Percentiles rank a stretch among this genome's conserved stretches.
These are phyloP conservation scores for Fraxinus nigra DNA, from an alignment of 305 asterid species.

Conservation along the genomic window DNA sequence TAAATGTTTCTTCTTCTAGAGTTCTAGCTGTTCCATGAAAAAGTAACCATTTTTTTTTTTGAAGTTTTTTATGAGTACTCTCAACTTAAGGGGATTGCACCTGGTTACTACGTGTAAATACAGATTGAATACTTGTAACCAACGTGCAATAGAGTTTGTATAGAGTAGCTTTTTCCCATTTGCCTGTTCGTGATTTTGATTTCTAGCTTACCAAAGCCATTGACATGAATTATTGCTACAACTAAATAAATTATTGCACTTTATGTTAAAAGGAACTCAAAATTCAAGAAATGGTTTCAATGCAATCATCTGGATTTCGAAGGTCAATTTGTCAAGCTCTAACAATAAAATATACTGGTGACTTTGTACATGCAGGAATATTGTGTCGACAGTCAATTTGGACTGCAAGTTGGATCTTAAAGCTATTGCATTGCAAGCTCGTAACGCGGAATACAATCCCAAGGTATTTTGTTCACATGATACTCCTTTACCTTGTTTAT, in stretches of 20 bases:
- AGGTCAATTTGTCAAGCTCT: neutral
- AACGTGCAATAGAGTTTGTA: neutral
- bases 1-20: neutral
- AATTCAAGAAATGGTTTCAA: neutral
- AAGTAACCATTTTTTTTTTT: neutral
- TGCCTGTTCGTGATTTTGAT: neutral
- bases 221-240: neutral
- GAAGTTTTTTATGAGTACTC: neutral
- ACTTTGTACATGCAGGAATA: constrained; percentile 47
- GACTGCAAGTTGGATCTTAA: constrained; percentile 80
- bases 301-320: neutral
- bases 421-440: constrained; percentile 77
- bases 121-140: neutral
- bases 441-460: constrained; percentile 79
- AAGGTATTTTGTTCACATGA: constrained; percentile 39
- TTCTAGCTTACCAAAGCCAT: neutral
- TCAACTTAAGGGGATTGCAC: neutral
- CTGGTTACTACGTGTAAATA: neutral
- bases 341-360: neutral
- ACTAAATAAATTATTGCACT: neutral
- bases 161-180: neutral
- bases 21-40: neutral
- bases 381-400: constrained; percentile 76
- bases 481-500: neutral
- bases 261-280: neutral